These are phyloP conservation scores for Phytopythium chamaehyphon DNA, from an alignment of 352 stramenopile genomes.

Conservation along the genomic window DNA sequence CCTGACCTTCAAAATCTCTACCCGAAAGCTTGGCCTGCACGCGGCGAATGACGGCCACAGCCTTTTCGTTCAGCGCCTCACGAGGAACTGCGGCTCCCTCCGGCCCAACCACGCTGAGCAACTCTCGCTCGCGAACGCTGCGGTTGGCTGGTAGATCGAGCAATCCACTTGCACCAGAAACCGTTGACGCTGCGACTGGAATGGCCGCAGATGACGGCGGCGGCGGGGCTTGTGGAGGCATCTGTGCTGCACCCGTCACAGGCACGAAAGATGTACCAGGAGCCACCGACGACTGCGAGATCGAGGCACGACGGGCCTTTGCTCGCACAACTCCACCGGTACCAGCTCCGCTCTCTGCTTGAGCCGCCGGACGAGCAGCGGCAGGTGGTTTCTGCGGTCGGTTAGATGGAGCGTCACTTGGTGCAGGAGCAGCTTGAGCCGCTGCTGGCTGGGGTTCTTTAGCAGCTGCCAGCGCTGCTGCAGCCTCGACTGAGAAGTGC, in stretches of 20 bases:
- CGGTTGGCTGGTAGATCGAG: conserved; percentile 59
- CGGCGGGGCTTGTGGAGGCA: conserved; percentile 32
- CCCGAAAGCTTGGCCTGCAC: conserved; percentile 99
- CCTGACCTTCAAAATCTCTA: conserved; percentile 92
- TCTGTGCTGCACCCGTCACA: conserved; percentile 24
- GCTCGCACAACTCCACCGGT: conserved; percentile 14
- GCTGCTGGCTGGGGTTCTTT: not conserved
- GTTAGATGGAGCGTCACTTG: not conserved
- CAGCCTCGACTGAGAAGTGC: conserved; percentile 50
- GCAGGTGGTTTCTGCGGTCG: conserved; percentile 1
- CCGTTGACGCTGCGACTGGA: not conserved
- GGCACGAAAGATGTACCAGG: conserved; percentile 32
- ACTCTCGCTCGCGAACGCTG: conserved; percentile 77
- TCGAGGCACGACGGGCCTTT: conserved; percentile 25
- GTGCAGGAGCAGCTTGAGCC: not conserved
- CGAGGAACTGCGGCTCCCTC: conserved; percentile 72
- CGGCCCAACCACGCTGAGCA: conserved; percentile 71
- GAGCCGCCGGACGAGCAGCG: not conserved
- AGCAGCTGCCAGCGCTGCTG: conserved; percentile 17
- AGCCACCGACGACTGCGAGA: conserved; percentile 8
- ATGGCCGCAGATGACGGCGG: conserved; percentile 28
- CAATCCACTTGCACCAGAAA: conserved; percentile 2
- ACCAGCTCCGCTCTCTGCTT: conserved; percentile 1
- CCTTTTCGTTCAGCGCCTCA: conserved; percentile 94
- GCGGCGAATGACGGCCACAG: conserved; percentile 95